Evolutionary conservation across 495 filamentous ascomycete species (phyloP).

Genomic region (Coniosporium apollinis): DNA sequence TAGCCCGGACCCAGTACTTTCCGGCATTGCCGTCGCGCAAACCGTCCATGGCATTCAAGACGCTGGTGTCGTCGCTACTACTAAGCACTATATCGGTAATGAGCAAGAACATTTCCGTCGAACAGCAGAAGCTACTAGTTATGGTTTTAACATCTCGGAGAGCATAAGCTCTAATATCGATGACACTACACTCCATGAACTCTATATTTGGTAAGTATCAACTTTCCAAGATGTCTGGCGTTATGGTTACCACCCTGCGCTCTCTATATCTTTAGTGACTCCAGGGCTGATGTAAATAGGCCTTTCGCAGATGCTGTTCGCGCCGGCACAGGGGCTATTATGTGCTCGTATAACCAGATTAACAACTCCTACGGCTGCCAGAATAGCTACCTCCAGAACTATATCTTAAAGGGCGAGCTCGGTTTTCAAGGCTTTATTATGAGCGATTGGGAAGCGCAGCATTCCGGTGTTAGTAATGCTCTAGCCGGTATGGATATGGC

Average conservation of each 20-base stretch:
- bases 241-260: no score
- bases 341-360: conserved; percentile 84
- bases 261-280: no score
- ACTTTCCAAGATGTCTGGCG: background rate
- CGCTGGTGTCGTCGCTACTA: conserved; percentile 19
- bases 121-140: conserved; percentile 28
- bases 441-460: conserved; percentile 37
- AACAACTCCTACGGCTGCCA: conserved; percentile 51
- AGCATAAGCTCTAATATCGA: conserved; percentile 69
- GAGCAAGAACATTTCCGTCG: conserved; percentile 52
- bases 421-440: conserved; percentile 74
- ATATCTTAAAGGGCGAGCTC: conserved; percentile 71
- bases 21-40: conserved; percentile 19
- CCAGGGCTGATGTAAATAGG: conserved; percentile 11
- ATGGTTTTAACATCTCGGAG: conserved; percentile 47
- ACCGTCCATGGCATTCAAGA: conserved; percentile 20
- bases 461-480: conserved; percentile 57
- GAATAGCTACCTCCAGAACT: conserved; percentile 57
- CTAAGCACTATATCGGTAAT: conserved; percentile 19
- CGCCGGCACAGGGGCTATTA: conserved; percentile 28
- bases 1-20: conserved; percentile 20
- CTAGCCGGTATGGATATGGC: conserved; percentile 82
- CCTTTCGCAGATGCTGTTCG: conserved; percentile 45
- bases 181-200: conserved; percentile 80
- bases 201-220: conserved; percentile 56